phyloP scores from a whole-genome alignment of 2,329 filamentous ascomycete species.

The Phyllosticta capitalensis region DNA sequence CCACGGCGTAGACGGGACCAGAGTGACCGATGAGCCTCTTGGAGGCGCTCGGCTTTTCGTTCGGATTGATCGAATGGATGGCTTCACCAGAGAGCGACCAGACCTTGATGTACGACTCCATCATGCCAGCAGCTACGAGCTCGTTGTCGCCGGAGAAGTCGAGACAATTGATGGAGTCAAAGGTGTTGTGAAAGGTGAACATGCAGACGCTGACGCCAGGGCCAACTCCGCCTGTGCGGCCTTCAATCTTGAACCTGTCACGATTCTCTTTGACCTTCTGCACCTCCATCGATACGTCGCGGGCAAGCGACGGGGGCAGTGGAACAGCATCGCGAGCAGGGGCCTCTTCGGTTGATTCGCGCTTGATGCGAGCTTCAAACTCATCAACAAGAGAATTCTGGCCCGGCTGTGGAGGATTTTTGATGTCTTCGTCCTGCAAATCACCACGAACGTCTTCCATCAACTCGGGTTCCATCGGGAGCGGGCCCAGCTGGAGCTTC shows the following conservation, averaged over 20 bases:
- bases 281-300: slow-evolving; percentile 89
- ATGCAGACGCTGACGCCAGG: slow-evolving; percentile 83
- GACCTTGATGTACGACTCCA: slow-evolving; percentile 89
- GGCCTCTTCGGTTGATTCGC: slow-evolving; percentile 77
- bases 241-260: slow-evolving; percentile 82
- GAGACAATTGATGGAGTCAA: slow-evolving; percentile 83
- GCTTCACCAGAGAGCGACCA: slow-evolving; percentile 85
- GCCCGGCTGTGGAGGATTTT: slow-evolving; percentile 61
- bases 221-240: slow-evolving; percentile 72
- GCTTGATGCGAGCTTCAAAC: slow-evolving; percentile 80
- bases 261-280: slow-evolving; percentile 88
- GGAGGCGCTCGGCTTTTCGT: slow-evolving; percentile 49
- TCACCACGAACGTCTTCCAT: slow-evolving; percentile 80
- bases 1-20: slow-evolving; percentile 77
- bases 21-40: slow-evolving; percentile 76
- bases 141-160: slow-evolving; percentile 90
- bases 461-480: slow-evolving; percentile 75
- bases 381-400: slow-evolving; percentile 71
- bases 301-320: slow-evolving; percentile 74
- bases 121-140: slow-evolving; percentile 79
- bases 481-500: slow-evolving; percentile 64
- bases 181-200: slow-evolving; percentile 97
- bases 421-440: slow-evolving; percentile 74
- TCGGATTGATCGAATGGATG: slow-evolving; percentile 38
- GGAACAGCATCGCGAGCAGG: slow-evolving; percentile 72